Conservation (phyloP, 352 stramenopile species). For the Phytophthora meadii region DNA sequence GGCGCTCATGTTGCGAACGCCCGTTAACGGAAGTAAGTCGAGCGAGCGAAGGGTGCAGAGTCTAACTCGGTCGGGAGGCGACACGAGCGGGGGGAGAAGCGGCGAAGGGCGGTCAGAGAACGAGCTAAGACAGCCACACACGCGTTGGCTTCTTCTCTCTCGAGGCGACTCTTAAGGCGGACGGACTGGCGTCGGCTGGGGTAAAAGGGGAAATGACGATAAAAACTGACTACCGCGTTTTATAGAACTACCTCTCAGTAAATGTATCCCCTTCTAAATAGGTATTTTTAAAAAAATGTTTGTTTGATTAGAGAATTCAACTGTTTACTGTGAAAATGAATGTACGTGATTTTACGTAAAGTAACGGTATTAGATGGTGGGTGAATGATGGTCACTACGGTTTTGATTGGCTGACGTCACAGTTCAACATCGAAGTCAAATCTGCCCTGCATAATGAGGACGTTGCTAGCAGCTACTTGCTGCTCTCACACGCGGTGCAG, state of each 20-base stretch:
- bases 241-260: conserved; percentile 7
- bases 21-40: conserved; percentile 25
- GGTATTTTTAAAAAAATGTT: not conserved
- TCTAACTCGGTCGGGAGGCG: conserved; percentile 44
- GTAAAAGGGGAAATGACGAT: conserved; percentile 31
- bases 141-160: conserved; percentile 32
- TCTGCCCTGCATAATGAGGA: not conserved
- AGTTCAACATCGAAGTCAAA: conserved; percentile 18
- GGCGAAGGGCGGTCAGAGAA: conserved; percentile 38
- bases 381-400: conserved; percentile 40
- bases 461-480: too few relatives aligned
- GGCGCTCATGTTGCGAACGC: conserved; percentile 38
- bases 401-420: conserved; percentile 14
- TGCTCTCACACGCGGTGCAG: conserved; percentile 7
- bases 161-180: conserved; percentile 12
- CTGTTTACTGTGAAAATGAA: conserved; percentile 2
- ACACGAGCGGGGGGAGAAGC: conserved; percentile 42
- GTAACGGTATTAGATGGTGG: not conserved
- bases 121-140: conserved; percentile 50
- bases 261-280: not conserved
- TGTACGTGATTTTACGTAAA: conserved; percentile 14
- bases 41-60: conserved; percentile 37
- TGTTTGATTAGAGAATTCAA: not conserved
- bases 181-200: conserved; percentile 1
- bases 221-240: not conserved